These are phyloP conservation scores for Takashimella tepidaria DNA, from an alignment of 1,284 basidiomycete genomes.

Conservation along the genomic window DNA sequence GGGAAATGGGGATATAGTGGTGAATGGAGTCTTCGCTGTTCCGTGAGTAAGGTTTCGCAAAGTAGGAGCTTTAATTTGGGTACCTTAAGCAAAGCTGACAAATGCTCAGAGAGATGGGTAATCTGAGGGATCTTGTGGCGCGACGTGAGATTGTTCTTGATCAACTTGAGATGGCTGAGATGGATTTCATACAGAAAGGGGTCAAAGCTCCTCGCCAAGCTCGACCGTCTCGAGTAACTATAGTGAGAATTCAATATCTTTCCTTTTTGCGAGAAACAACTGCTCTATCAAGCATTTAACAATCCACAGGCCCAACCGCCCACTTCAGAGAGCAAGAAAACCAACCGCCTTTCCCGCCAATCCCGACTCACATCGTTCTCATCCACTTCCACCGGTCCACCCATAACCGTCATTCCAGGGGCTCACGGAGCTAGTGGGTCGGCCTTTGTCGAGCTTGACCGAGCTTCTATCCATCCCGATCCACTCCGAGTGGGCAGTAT, in stretches of 20 bases:
- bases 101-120: constrained; percentile 57
- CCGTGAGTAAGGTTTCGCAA: constrained; percentile 52
- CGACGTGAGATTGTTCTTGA: constrained; percentile 68
- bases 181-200: constrained; percentile 57
- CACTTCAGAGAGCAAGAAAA: not conserved
- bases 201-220: not conserved
- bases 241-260: no score
- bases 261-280: no score
- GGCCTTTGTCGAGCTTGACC: not conserved
- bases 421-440: not conserved
- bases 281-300: not conserved
- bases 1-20: constrained; percentile 51
- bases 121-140: constrained; percentile 60
- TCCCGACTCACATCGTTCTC: not conserved
- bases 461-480: not conserved
- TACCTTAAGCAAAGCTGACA: constrained; percentile 7
- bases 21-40: constrained; percentile 64
- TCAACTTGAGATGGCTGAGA: constrained; percentile 69
- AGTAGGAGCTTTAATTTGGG: not conserved
- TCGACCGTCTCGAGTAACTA: not conserved
- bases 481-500: not conserved
- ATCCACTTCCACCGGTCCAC: not conserved
- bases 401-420: not conserved
- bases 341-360: not conserved
- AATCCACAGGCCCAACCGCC: not conserved